Percentiles rank a stretch among this genome's conserved stretches.
phyloP scores from a whole-genome alignment of 2,329 filamentous ascomycete species.

The Drechslera avenae region DNA sequence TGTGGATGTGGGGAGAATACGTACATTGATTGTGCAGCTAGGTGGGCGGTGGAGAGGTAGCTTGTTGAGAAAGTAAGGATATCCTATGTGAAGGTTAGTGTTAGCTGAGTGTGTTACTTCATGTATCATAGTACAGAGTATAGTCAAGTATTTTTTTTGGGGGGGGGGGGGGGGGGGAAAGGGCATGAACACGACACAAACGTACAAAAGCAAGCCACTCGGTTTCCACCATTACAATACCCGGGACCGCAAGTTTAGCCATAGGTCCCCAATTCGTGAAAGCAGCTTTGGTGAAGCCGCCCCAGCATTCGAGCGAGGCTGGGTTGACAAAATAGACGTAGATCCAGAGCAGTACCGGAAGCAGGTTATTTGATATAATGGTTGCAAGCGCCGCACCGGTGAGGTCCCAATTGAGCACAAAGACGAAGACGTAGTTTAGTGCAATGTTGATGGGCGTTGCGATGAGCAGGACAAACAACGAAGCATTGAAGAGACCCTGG shows the following conservation, averaged over 20 bases:
- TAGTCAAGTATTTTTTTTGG: too few species aligned
- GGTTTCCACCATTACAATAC: slow-evolving; percentile 91
- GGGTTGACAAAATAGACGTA: slow-evolving; percentile 53
- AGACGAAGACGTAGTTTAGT: slow-evolving; percentile 57
- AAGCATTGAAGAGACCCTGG: slow-evolving; percentile 60
- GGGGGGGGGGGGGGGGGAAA: too few species aligned
- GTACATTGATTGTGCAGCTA: slow-evolving; percentile 72
- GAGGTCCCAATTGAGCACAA: slow-evolving; percentile 52
- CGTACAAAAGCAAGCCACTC: slow-evolving; percentile 44
- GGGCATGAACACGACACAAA: not conserved
- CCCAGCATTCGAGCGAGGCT: slow-evolving; percentile 63
- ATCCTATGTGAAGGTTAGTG: slow-evolving; percentile 24
- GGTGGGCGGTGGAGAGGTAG: slow-evolving; percentile 76
- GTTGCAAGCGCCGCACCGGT: slow-evolving; percentile 58
- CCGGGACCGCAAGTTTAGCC: slow-evolving; percentile 86
- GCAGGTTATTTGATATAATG: slow-evolving; percentile 57
- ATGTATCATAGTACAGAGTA: not conserved
- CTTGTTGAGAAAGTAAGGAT: slow-evolving; percentile 72
- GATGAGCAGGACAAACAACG: slow-evolving; percentile 54
- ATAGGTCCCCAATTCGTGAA: slow-evolving; percentile 80
- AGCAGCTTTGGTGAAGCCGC: slow-evolving; percentile 71
- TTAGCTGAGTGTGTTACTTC: not conserved
- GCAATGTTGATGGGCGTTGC: slow-evolving; percentile 57
- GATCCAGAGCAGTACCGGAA: slow-evolving; percentile 54
- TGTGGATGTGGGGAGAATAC: not conserved